Evolutionary conservation across 352 stramenopile genomes (phyloP).

Genomic region (Globisporangium orthogonon): DNA sequence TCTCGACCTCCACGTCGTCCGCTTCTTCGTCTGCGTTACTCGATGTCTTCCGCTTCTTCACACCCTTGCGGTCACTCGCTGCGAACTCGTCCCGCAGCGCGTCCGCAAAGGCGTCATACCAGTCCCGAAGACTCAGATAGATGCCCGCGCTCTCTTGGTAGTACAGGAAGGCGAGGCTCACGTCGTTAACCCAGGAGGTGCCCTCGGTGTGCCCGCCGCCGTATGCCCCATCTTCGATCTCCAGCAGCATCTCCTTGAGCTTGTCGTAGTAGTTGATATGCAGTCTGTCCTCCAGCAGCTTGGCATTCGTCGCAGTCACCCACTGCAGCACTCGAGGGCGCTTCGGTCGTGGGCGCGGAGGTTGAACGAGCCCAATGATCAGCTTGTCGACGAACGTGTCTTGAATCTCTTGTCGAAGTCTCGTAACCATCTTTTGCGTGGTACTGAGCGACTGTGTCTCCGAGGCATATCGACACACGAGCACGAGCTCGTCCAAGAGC

Average conservation of each 20-base stretch:
- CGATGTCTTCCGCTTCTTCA: conserved; percentile 15
- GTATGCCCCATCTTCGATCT: conserved; percentile 20
- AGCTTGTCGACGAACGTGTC: conserved; percentile 31
- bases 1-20: conserved; percentile 17
- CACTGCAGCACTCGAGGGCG: conserved; percentile 15
- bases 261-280: conserved; percentile 54
- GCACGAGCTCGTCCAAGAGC: conserved; percentile 30
- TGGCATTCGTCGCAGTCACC: conserved; percentile 20
- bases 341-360: background rate
- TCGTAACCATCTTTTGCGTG: conserved; percentile 31
- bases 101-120: conserved; percentile 53
- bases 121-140: conserved; percentile 54
- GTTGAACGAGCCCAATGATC: conserved; percentile 34
- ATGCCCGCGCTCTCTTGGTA: conserved; percentile 64
- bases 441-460: conserved; percentile 11
- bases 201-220: conserved; percentile 3
- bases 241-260: conserved; percentile 36
- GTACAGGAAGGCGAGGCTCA: conserved; percentile 60
- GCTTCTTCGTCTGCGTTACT: background rate
- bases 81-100: conserved; percentile 26
- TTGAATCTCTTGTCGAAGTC: conserved; percentile 44
- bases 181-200: conserved; percentile 42
- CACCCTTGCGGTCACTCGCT: background rate
- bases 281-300: conserved; percentile 26
- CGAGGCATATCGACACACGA: conserved; percentile 41